A percentile compares a stretch with the other conserved stretches of the same genome.
phyloP scores from a whole-genome alignment of 352 stramenopile species.

The Phytophthora pseudosyringae region DNA sequence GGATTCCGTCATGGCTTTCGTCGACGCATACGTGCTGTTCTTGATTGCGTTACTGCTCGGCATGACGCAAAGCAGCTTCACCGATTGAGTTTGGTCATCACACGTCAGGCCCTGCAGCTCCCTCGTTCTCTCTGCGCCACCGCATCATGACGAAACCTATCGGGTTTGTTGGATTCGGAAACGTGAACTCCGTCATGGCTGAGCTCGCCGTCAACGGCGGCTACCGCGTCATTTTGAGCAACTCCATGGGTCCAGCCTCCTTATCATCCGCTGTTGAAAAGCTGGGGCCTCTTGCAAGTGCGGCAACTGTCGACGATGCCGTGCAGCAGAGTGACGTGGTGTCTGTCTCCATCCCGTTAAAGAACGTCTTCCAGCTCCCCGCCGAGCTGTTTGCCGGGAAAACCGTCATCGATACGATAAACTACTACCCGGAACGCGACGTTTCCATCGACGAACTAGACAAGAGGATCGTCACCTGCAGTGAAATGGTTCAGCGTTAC shows the following conservation, averaged over 20 bases:
- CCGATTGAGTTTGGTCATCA: not conserved
- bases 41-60: not conserved
- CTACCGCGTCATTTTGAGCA: constrained; percentile 21
- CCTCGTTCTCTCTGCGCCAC: no score
- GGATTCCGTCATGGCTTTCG: not conserved
- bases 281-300: constrained; percentile 3
- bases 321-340: constrained; percentile 13
- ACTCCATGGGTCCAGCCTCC: constrained; percentile 10
- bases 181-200: constrained; percentile 13
- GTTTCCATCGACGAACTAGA: constrained; percentile 6
- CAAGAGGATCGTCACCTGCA: not conserved
- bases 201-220: constrained; percentile 14
- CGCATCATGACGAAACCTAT: constrained; percentile 4
- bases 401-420: constrained; percentile 17
- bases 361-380: constrained; percentile 1
- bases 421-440: constrained; percentile 16
- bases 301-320: constrained; percentile 12
- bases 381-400: constrained; percentile 13
- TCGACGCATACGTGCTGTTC: not conserved
- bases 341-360: constrained; percentile 16
- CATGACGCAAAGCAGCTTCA: not conserved
- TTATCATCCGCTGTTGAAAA: constrained; percentile 6
- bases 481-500: constrained; percentile 10
- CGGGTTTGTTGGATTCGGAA: constrained; percentile 17
- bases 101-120: no score